These are phyloP conservation scores for Aegilops longissima DNA, from an alignment of 176 grass and related monocot genomes.

Conservation along the genomic window DNA sequence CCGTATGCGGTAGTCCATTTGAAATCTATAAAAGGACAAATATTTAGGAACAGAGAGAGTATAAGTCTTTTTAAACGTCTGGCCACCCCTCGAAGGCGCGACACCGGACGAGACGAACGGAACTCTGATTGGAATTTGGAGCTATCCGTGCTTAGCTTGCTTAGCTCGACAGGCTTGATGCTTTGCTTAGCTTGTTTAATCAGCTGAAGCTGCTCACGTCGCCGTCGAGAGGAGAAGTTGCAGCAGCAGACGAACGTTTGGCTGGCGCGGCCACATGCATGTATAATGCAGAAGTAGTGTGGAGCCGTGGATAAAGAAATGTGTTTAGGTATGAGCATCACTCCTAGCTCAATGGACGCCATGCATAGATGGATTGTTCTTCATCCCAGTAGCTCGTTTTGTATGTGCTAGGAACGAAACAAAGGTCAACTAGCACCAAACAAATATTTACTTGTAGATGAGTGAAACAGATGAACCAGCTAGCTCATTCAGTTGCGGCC, in stretches of 20 bases:
- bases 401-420: not conserved
- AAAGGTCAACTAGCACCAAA: not conserved
- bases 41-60: no score
- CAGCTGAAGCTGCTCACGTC: not conserved
- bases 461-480: no score
- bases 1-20: no score
- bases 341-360: not conserved
- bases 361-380: not conserved
- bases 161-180: not conserved
- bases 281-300: no score
- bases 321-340: not conserved
- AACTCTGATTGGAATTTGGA: constrained; percentile 2
- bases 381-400: not conserved
- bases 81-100: not conserved
- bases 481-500: no score
- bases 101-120: not conserved
- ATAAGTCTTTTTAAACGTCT: not conserved
- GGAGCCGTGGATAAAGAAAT: not conserved
- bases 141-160: not conserved
- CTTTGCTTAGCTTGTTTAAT: not conserved
- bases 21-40: no score
- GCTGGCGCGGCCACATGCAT: not conserved
- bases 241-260: not conserved
- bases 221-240: not conserved
- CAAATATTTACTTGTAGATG: no score